Evolutionary conservation across 352 stramenopile genomes (phyloP), one percentile per base, ranked within the genome.

Genomic region (Globisporangium radiosum): DNA sequence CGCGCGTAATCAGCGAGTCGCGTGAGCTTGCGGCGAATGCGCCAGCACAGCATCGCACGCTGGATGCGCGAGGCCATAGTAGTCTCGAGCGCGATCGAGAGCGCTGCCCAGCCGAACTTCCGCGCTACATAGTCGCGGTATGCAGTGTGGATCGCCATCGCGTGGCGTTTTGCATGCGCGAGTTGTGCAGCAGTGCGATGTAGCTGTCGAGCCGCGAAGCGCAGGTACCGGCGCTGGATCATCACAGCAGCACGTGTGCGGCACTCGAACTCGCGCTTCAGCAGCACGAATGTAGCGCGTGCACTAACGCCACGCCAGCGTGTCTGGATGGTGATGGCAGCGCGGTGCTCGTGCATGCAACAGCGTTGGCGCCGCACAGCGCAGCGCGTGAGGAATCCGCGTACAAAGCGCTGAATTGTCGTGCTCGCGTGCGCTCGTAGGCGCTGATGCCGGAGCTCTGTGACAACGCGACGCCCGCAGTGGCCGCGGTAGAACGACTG

Each of bases 51-150:
- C 14, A 62, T 57, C 3, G 53, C 45, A 1, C 64, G 64, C 50
- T 87, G 77, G 56, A 87, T 76, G 7, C 65, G 63, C 56, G 42
- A 59, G 1, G 73, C 75, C 64, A 74, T 83, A 7, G 66, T 55
- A 3, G 66, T 74, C 64, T 81, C 73, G 5, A 78, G 60, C 6
- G 63, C 54, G 40, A 75, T 59, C 3, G 68, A 72, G 49, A 65
- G 60, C 4, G 68, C 80, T 1, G 70, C 74, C 80, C 80, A 90
- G 54, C 70, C 74, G 36, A 89, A 88, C 60, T 90, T 90, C 54
- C 73, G 75, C 50, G 72, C 73, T 5, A 84, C 57, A 49, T 83
- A 87, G 59, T 84, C 78, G 45, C 70, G 74, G 61, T 86, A 90
- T 33, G 72, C 76, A 43, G 64, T 48, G 45, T 66, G 70, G 47